Conservation (phyloP, 1,284 basidiomycete species). For the Cutaneotrichosporon arboriforme region DNA sequence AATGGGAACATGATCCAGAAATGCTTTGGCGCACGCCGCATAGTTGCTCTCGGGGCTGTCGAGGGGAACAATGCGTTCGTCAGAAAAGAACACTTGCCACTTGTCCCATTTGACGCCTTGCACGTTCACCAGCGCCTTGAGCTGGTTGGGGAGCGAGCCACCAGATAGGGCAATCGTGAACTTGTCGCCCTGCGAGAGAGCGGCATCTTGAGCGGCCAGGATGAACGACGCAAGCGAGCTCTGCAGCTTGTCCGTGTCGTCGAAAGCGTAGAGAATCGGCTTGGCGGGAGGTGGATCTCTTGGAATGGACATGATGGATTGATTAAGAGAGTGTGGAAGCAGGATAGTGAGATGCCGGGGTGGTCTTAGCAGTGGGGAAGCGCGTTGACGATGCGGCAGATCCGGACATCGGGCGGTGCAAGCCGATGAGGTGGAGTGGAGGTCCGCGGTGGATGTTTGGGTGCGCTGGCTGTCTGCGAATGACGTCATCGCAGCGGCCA, state of each 20-base stretch:
- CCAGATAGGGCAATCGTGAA: slow-evolving; percentile 93
- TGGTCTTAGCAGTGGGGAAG: too few species aligned
- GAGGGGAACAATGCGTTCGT: slow-evolving; percentile 89
- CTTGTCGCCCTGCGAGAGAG: slow-evolving; percentile 76
- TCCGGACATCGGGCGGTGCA: too few species aligned
- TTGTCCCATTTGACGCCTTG: slow-evolving; percentile 82
- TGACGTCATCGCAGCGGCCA: too few species aligned
- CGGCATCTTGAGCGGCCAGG: slow-evolving; percentile 79
- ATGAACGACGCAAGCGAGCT: slow-evolving; percentile 73
- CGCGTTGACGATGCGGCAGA: too few species aligned
- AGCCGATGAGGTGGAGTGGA: too few species aligned
- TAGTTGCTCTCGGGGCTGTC: slow-evolving; percentile 92
- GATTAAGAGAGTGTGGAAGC: too few species aligned
- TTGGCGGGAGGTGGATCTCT: background rate
- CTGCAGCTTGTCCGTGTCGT: slow-evolving; percentile 51
- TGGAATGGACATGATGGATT: background rate
- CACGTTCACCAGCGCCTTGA: slow-evolving; percentile 64
- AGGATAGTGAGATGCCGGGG: too few species aligned
- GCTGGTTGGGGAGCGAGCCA: slow-evolving; percentile 81
- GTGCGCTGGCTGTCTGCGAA: too few species aligned
- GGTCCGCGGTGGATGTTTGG: too few species aligned
- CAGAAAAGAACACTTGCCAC: slow-evolving; percentile 96
- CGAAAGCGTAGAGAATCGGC: slow-evolving; percentile 73
- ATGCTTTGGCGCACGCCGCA: slow-evolving; percentile 63
- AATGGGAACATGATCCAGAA: slow-evolving; percentile 82